Evolutionary conservation across 2,329 filamentous ascomycete genomes (phyloP).

Genomic region (Stromatinia cepivora): DNA sequence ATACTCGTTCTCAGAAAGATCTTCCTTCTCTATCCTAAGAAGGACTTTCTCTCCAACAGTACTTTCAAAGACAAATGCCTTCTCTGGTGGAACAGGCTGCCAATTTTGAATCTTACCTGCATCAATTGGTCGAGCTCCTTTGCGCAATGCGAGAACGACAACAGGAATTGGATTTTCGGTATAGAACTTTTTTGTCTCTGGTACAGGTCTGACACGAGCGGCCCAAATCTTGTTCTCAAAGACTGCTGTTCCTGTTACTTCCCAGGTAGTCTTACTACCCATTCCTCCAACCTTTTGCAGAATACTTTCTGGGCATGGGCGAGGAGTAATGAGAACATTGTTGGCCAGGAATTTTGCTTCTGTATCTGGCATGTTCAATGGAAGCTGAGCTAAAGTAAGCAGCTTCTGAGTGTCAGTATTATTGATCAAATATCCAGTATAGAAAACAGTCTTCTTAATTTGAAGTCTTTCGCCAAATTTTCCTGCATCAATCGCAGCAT

Average conservation of each 20-base stretch:
- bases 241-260: slow-evolving; percentile 72
- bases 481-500: slow-evolving; percentile 54
- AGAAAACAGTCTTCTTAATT: slow-evolving; percentile 86
- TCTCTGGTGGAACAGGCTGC: slow-evolving; percentile 71
- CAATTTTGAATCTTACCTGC: slow-evolving; percentile 80
- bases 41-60: slow-evolving; percentile 84
- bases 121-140: slow-evolving; percentile 74
- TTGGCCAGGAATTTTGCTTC: slow-evolving; percentile 83
- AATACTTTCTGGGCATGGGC: slow-evolving; percentile 69
- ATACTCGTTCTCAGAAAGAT: slow-evolving; percentile 60
- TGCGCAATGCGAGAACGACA: slow-evolving; percentile 79
- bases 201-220: slow-evolving; percentile 72
- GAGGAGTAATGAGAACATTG: slow-evolving; percentile 85
- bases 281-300: slow-evolving; percentile 85
- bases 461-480: slow-evolving; percentile 52
- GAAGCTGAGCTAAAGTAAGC: slow-evolving; percentile 66
- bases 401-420: slow-evolving; percentile 71
- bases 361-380: slow-evolving; percentile 59
- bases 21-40: slow-evolving; percentile 75
- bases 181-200: slow-evolving; percentile 65
- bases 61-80: slow-evolving; percentile 76
- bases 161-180: slow-evolving; percentile 77
- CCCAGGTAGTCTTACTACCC: slow-evolving; percentile 80
- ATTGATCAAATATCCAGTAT: slow-evolving; percentile 85
- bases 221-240: slow-evolving; percentile 87